Evolutionary conservation across 148 eudicot genomes (phyloP).

Genomic region (Vaccinium corymbosum): DNA sequence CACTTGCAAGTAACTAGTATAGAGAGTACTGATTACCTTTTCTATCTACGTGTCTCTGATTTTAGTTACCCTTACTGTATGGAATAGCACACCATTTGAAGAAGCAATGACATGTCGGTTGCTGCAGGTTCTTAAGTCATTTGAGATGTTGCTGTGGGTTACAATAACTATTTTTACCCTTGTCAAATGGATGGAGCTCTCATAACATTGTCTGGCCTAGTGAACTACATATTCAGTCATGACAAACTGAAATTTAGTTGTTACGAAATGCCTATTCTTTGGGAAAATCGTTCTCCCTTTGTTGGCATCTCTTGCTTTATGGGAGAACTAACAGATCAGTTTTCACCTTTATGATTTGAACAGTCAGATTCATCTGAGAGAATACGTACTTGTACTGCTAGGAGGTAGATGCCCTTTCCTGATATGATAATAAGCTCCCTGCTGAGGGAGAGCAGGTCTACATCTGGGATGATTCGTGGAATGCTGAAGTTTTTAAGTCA

Average conservation of each 20-base stretch:
- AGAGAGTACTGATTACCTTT: constrained; percentile 1
- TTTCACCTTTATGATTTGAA: background rate
- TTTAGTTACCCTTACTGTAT: background rate
- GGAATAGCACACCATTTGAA: background rate
- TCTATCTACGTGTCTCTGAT: background rate
- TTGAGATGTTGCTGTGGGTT: background rate
- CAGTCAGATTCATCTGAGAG: background rate
- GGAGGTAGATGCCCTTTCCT: background rate
- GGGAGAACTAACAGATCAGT: background rate
- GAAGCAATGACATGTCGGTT: background rate
- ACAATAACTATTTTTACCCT: background rate
- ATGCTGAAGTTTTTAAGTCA: background rate
- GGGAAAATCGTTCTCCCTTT: background rate
- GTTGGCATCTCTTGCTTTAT: background rate
- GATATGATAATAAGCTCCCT: background rate
- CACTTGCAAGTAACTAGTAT: background rate
- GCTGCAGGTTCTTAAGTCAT: constrained; percentile 8
- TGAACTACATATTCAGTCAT: background rate
- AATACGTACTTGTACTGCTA: background rate
- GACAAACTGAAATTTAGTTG: background rate
- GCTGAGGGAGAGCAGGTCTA: background rate
- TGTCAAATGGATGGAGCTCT: background rate
- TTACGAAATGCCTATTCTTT: background rate
- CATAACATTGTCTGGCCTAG: background rate
- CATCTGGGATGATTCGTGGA: background rate